These are phyloP conservation scores for Fusarium foetens DNA, from an alignment of 2,329 filamentous ascomycete genomes.

Conservation along the genomic window DNA sequence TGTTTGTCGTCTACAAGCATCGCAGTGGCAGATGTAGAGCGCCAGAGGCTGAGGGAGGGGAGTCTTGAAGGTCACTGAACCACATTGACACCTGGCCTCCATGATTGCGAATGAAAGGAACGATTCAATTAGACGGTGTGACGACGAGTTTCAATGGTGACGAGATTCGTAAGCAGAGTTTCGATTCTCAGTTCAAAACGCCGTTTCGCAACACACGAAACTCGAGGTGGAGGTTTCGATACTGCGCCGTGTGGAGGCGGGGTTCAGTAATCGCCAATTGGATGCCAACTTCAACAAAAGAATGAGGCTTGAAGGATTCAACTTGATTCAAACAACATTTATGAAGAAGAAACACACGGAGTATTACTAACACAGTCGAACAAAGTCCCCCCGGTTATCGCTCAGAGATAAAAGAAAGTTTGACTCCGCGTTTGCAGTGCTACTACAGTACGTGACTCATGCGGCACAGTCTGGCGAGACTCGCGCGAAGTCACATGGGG, in stretches of 20 bases:
- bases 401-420: neutral
- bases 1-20: slow-evolving; percentile 72
- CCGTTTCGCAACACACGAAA: neutral
- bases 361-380: neutral
- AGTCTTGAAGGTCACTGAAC: slow-evolving; percentile 69
- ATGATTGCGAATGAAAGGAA: slow-evolving; percentile 49
- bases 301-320: neutral
- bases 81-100: slow-evolving; percentile 73
- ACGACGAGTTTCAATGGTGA: neutral
- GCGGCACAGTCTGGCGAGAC: slow-evolving; percentile 39
- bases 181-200: neutral
- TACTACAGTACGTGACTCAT: slow-evolving; percentile 42
- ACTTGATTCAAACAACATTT: neutral
- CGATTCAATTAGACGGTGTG: neutral
- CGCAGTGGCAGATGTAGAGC: slow-evolving; percentile 78
- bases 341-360: neutral
- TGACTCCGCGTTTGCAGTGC: slow-evolving; percentile 16
- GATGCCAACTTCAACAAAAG: neutral
- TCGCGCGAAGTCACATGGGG: slow-evolving; percentile 47
- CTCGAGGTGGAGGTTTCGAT: slow-evolving; percentile 7
- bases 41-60: slow-evolving; percentile 68
- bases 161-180: neutral
- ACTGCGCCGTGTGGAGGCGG: slow-evolving; percentile 9
- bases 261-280: slow-evolving; percentile 22
- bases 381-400: slow-evolving; percentile 25